Base-by-base conservation (phyloP, 768 basidiomycete species). In the Tremella fuciformis region DNA sequence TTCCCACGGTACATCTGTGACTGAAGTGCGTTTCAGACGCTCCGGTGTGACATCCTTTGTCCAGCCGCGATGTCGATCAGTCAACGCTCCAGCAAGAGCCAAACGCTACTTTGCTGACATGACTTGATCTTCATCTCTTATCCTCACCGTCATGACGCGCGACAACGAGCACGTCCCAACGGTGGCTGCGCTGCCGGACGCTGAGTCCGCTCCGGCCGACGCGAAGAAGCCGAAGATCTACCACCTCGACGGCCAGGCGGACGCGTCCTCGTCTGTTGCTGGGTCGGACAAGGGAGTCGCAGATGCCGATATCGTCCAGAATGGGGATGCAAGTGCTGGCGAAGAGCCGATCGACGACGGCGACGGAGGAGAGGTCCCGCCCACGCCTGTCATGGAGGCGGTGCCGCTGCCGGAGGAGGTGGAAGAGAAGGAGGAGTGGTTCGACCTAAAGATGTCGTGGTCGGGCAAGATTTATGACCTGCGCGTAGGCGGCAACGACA, bases 401-500 rank as follows among this genome's bases (percentile, higher is more conserved):
- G 53, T 55, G 3, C 60, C 57, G 0, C 34, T 62, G 13, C 37
- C 49, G 3, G 59, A 60, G 19, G 48, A 58, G 21, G 7, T 58
- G 13, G 61, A 60, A 34, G 40, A 37, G 15, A 50, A n/a, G n/a
- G 70, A 71, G 44, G 63, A 69, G 38, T 72, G 65, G 58, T 72
- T 59, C 61, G 66, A 73, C 26, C 48, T 91, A 38, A 82, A 82
- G 49, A 88, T 90, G 76, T 82, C 83, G 8, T 88, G 88, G 87
- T 79, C 83, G 18, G 87, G 86, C 25, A 86, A 86, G 69, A 72
- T 81, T 0, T 88, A 83, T 67, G 79, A 79, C n/a, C 64, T 90
- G 55, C 80, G 83, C 55, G 79, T 91, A 8, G 87, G 87, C 7
- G 87, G 88, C 48, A 87, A 87, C 24, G 89, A 91, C 76, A 71